Conservation (phyloP, 225 moss, liverwort and hornwort species). For the Polytrichum commune region DNA sequence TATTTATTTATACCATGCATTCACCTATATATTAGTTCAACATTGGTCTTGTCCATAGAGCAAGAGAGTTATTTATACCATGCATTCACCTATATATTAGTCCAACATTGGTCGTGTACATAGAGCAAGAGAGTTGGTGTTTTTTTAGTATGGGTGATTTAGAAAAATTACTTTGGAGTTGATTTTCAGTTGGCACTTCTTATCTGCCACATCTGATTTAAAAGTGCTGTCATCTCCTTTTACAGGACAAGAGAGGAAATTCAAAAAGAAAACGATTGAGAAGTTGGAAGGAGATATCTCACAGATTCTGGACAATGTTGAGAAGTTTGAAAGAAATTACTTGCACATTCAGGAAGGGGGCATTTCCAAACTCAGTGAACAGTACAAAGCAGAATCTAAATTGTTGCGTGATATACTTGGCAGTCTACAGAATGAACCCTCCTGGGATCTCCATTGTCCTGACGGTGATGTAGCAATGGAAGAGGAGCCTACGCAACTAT, state of each 20-base stretch:
- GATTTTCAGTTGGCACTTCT: too few species aligned
- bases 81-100: too few species aligned
- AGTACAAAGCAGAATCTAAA: slow-evolving; percentile 12
- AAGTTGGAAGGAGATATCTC: slow-evolving; percentile 11
- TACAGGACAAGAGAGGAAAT: slow-evolving; percentile 34
- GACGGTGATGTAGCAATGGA: slow-evolving; percentile 16
- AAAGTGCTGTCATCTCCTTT: slow-evolving; percentile 3
- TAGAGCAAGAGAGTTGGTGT: neutral
- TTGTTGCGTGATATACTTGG: slow-evolving; percentile 23
- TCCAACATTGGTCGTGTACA: too few species aligned
- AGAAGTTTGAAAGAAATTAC: slow-evolving; percentile 11
- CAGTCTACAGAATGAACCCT: slow-evolving; percentile 11
- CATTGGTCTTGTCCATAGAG: neutral
- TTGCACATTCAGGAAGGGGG: slow-evolving; percentile 18
- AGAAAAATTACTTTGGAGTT: neutral
- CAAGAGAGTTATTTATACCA: neutral
- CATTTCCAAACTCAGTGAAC: slow-evolving; percentile 14
- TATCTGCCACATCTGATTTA: neutral
- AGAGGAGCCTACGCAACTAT: slow-evolving; percentile 8
- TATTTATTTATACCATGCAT: too few species aligned
- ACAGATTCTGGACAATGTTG: slow-evolving; percentile 22
- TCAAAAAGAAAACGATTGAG: slow-evolving; percentile 32
- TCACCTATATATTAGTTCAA: too few species aligned
- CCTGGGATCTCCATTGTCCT: slow-evolving; percentile 10
- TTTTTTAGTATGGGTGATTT: neutral